Conservation (phyloP, 116 monocot genomes). For the Iris pallida region DNA sequence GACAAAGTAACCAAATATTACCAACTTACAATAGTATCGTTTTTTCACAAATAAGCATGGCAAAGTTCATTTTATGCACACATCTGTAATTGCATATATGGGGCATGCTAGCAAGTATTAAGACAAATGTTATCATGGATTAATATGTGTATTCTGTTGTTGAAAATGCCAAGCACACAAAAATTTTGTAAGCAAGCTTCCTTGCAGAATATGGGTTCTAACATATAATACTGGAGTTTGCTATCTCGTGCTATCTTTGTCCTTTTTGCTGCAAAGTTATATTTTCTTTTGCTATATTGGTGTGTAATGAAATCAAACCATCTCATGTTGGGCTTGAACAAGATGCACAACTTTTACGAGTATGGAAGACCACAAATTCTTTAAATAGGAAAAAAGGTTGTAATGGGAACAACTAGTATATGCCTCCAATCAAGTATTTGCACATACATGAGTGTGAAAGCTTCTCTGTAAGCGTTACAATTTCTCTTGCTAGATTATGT, state of each 20-base stretch:
- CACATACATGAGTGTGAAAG: conserved; percentile 76
- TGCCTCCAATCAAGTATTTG: conserved; percentile 71
- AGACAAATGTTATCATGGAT: too few species aligned
- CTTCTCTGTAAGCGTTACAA: conserved; percentile 52
- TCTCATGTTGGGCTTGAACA: conserved; percentile 75
- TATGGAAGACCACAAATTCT: conserved; percentile 44
- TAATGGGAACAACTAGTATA: conserved; percentile 50
- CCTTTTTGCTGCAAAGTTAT: neutral
- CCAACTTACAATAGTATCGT: too few species aligned
- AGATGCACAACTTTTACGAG: conserved; percentile 59
- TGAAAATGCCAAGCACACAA: too few species aligned
- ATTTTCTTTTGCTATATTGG: neutral
- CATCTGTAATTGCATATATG: too few species aligned
- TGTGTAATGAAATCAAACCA: conserved; percentile 57
- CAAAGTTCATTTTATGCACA: too few species aligned
- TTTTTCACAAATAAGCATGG: too few species aligned
- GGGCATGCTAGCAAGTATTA: too few species aligned
- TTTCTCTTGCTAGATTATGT: neutral
- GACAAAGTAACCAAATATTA: too few species aligned
- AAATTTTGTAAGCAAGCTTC: too few species aligned
- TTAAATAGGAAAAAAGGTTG: conserved; percentile 52
- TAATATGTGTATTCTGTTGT: too few species aligned
- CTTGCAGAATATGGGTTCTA: too few species aligned
- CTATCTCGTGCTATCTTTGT: neutral
- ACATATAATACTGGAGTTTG: too few species aligned